Evolutionary conservation across 371 early-diverging fungal genomes (phyloP), one percentile per base, ranked within the genome.

Genomic region (Mucor plumbeus): DNA sequence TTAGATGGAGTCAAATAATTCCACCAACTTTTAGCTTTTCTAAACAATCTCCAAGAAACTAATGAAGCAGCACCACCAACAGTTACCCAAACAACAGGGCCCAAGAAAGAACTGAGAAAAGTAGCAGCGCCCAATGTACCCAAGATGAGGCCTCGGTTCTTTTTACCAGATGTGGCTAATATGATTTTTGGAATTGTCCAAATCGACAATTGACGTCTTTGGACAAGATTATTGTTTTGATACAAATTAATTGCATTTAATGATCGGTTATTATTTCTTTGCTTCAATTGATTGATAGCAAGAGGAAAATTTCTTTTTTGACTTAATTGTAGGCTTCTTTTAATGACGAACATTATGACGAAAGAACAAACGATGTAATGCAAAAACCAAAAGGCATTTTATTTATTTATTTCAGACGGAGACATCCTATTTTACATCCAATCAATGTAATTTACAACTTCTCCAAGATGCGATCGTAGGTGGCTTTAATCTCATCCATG

Each of bases 401-500:
- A 41, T 60, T 35, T 1, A n/a, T 47, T 38, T 50, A 21, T 50
- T 53, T 39, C 14, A 14, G 38, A 53, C 41, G 53, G 63, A 63
- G 38, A 62, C 60, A 35, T 26, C 26, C 26, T 5, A 14, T 26
- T 17, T 33, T 59, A 48, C 43, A 59, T 21, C 56, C 50, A 58
- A 59, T 33, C 14, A 58, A 40, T 44, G 21, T 26, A 44, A 40
- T 17, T 67, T 65, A 74, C 44, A 77, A 50, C 10, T 69, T 72
- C 17, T 68, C 35, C 39, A 70, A 72, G 50, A 82, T 76, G 15
- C 64, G 21, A 7, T 65, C 59, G 38, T 76, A 72, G 4, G 36
- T 73, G 21, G 54, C 57, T 40, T 76, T 67, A 15, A 85, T 60
- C 5, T 82, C 81, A 9, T 85, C 84, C 61, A 71, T 64, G 0